Conservation (phyloP, 2,329 filamentous ascomycete genomes). For the Cercospora canescens region DNA sequence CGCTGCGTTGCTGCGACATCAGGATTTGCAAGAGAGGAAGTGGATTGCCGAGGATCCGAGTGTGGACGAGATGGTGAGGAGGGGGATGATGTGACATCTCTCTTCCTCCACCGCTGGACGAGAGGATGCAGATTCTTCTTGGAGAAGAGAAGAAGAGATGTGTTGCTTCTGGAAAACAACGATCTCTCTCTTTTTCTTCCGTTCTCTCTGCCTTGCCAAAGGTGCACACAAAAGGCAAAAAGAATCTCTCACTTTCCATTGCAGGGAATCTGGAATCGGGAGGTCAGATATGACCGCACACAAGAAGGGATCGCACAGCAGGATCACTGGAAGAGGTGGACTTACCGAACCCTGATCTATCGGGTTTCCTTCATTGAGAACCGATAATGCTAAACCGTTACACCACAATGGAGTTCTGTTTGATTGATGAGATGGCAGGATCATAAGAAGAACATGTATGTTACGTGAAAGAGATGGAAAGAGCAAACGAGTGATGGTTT, state of each 20-base stretch:
- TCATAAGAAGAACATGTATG: neutral
- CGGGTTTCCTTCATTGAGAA: neutral
- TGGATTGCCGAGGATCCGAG: constrained; percentile 64
- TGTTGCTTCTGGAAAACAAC: neutral
- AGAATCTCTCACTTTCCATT: neutral
- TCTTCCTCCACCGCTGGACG: no score
- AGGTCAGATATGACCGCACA: neutral
- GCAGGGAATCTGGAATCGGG: constrained; percentile 3
- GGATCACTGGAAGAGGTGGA: neutral
- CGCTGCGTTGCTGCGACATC: constrained; percentile 54
- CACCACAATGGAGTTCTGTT: constrained; percentile 4
- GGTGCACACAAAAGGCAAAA: neutral
- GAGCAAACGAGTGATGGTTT: neutral
- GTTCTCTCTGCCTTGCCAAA: neutral
- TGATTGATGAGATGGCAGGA: neutral
- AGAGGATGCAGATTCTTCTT: neutral
- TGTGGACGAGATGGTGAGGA: constrained; percentile 39
- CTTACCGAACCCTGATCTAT: constrained; percentile 12
- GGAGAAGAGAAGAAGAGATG: neutral
- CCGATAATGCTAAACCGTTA: constrained; percentile 9
- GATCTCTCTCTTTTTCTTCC: neutral
- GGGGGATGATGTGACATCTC: neutral
- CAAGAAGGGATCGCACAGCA: neutral
- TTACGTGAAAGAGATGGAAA: neutral
- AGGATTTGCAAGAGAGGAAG: constrained; percentile 58